Conservation (phyloP, 495 filamentous ascomycete genomes). For the Chlorociboria aeruginascens region DNA sequence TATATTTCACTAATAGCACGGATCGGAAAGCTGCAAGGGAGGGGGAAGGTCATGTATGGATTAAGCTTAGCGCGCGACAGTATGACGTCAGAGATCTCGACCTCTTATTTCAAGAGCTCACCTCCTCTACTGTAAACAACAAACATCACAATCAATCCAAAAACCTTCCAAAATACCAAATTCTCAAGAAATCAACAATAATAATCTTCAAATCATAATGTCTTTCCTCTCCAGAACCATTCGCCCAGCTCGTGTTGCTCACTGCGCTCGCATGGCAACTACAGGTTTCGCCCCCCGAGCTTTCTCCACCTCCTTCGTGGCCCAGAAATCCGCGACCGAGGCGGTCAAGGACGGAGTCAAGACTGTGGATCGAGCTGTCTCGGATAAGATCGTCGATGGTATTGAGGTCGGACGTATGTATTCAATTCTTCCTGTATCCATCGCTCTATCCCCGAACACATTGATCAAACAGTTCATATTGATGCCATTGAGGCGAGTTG, state of each 20-base stretch:
- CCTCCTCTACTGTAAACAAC: background rate
- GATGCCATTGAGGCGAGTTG: too few relatives aligned
- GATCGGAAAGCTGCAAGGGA: too few relatives aligned
- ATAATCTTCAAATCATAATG: constrained; percentile 29
- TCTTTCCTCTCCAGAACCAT: constrained; percentile 33
- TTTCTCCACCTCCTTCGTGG: constrained; percentile 28
- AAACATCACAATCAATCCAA: background rate
- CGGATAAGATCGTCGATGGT: constrained; percentile 42
- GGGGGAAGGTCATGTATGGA: too few relatives aligned
- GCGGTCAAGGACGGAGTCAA: constrained; percentile 39
- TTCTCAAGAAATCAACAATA: too few relatives aligned
- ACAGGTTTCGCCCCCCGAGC: constrained; percentile 17
- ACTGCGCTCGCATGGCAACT: constrained; percentile 22
- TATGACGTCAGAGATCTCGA: background rate
- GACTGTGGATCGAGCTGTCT: constrained; percentile 36
- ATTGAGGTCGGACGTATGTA: constrained; percentile 39
- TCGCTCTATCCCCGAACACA: too few relatives aligned
- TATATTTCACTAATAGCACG: too few relatives aligned
- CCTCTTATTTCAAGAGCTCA: background rate
- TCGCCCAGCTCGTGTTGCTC: constrained; percentile 18
- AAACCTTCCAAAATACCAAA: too few relatives aligned
- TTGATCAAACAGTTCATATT: too few relatives aligned
- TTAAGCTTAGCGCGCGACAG: too few relatives aligned
- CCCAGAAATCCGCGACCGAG: constrained; percentile 31
- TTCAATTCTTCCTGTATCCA: background rate